phyloP scores from a whole-genome alignment of 1,284 basidiomycete genomes.

The Cutaneotrichosporon spelunceum region DNA sequence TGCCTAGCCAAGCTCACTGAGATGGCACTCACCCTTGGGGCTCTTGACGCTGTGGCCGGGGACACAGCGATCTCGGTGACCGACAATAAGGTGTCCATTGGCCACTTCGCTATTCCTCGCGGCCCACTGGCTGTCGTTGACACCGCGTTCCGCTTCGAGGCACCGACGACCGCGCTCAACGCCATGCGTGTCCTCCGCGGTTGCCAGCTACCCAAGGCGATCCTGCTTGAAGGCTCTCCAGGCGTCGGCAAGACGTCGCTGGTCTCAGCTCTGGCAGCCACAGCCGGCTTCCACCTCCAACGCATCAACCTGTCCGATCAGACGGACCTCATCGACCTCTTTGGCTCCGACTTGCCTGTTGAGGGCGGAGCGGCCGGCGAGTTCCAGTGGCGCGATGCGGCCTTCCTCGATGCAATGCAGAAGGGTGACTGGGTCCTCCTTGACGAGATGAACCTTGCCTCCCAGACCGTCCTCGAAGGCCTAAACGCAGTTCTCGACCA shows the following conservation, averaged over 20 bases:
- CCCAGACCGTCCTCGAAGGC: slow-evolving; percentile 93
- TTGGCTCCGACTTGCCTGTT: slow-evolving; percentile 93
- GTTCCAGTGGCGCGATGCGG: slow-evolving; percentile 96
- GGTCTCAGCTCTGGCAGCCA: slow-evolving; percentile 77
- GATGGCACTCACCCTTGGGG: slow-evolving; percentile 27
- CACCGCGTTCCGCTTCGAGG: slow-evolving; percentile 71
- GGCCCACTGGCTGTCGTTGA: slow-evolving; percentile 54
- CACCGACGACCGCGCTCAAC: slow-evolving; percentile 85
- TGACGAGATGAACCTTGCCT: slow-evolving; percentile 98
- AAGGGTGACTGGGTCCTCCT: slow-evolving; percentile 94
- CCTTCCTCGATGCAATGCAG: slow-evolving; percentile 89
- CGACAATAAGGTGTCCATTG: slow-evolving; percentile 59
- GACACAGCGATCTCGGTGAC: slow-evolving; percentile 27
- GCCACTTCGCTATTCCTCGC: slow-evolving; percentile 68
- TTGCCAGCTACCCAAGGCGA: slow-evolving; percentile 84
- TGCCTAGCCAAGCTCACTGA: slow-evolving; percentile 38
- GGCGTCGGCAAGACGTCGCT: slow-evolving; percentile 99
- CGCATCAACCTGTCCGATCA: slow-evolving; percentile 99
- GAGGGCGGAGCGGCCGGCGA: slow-evolving; percentile 88
- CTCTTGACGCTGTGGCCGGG: slow-evolving; percentile 9
- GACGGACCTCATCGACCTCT: slow-evolving; percentile 93
- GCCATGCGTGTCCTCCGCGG: slow-evolving; percentile 86
- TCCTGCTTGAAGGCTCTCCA: slow-evolving; percentile 94
- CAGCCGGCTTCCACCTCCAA: slow-evolving; percentile 74
- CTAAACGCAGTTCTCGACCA: slow-evolving; percentile 96